phyloP scores from a whole-genome alignment of 768 basidiomycete genomes.

The Auriscalpium orientale region DNA sequence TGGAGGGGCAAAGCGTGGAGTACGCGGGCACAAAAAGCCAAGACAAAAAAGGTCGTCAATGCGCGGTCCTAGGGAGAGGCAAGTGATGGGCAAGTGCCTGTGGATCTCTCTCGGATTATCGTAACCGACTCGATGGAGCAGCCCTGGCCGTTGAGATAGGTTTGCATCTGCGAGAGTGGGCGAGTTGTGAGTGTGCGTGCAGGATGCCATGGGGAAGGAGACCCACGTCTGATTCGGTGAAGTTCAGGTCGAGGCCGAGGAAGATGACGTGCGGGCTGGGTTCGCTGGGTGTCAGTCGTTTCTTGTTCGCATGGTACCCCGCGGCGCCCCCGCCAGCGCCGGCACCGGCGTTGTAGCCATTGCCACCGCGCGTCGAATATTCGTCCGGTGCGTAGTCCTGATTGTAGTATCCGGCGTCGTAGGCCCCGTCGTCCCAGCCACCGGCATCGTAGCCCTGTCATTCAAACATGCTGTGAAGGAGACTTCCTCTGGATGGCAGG shows the following conservation, averaged over 20 bases:
- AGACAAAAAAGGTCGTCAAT: constrained; percentile 60
- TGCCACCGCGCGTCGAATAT: constrained; percentile 43
- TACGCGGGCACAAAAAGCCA: background rate
- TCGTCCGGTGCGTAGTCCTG: constrained; percentile 34
- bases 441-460: constrained; percentile 44
- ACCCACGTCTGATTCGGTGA: constrained; percentile 90
- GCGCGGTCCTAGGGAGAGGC: constrained; percentile 49
- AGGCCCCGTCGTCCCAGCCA: constrained; percentile 42
- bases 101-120: constrained; percentile 93
- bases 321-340: constrained; percentile 5
- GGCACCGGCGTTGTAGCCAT: constrained; percentile 10
- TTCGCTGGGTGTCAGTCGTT: constrained; percentile 76
- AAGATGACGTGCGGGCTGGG: constrained; percentile 93
- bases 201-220: constrained; percentile 24
- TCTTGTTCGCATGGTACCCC: constrained; percentile 39
- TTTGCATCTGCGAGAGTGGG: constrained; percentile 57
- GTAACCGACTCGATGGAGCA: constrained; percentile 83
- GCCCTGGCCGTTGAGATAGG: constrained; percentile 62
- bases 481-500: background rate
- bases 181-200: constrained; percentile 15
- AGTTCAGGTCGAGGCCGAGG: constrained; percentile 86
- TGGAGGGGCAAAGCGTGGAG: constrained; percentile 20
- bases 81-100: constrained; percentile 90
- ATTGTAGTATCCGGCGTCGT: constrained; percentile 27
- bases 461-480: constrained; percentile 3